Conservation (phyloP, 768 basidiomycete genomes). For the Jaapia argillacea region DNA sequence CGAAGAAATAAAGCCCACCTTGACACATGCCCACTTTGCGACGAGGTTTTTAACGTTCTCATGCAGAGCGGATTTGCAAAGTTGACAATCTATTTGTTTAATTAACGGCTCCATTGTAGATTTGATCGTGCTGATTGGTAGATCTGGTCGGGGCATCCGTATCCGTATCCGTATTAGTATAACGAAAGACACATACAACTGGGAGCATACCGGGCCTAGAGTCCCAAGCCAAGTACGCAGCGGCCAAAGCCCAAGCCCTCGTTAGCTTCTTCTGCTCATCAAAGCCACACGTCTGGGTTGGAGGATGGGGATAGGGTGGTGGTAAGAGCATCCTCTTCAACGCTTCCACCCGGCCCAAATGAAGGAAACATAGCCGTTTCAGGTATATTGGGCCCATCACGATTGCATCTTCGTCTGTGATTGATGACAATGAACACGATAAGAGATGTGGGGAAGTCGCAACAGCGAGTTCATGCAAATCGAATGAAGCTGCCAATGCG, state of each 20-base stretch:
- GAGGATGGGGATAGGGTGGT: slow-evolving; percentile 17
- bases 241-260: slow-evolving; percentile 20
- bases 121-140: neutral
- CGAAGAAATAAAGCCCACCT: too few species aligned
- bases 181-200: neutral
- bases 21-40: neutral
- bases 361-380: slow-evolving; percentile 29
- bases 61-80: neutral
- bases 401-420: slow-evolving; percentile 29
- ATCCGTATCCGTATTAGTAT: neutral
- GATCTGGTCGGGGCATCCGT: neutral
- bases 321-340: slow-evolving; percentile 20
- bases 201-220: slow-evolving; percentile 12
- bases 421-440: slow-evolving; percentile 19
- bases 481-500: slow-evolving; percentile 25
- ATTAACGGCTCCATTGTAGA: neutral
- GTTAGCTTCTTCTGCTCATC: slow-evolving; percentile 13
- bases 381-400: slow-evolving; percentile 32
- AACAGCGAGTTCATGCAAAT: slow-evolving; percentile 29
- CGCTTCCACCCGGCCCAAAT: slow-evolving; percentile 23
- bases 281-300: slow-evolving; percentile 10
- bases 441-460: slow-evolving; percentile 29
- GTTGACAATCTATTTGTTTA: neutral
- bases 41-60: neutral
- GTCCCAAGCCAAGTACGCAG: slow-evolving; percentile 20